Evolutionary conservation across 768 basidiomycete species (phyloP).

Genomic region (Pulveroboletus sp.): DNA sequence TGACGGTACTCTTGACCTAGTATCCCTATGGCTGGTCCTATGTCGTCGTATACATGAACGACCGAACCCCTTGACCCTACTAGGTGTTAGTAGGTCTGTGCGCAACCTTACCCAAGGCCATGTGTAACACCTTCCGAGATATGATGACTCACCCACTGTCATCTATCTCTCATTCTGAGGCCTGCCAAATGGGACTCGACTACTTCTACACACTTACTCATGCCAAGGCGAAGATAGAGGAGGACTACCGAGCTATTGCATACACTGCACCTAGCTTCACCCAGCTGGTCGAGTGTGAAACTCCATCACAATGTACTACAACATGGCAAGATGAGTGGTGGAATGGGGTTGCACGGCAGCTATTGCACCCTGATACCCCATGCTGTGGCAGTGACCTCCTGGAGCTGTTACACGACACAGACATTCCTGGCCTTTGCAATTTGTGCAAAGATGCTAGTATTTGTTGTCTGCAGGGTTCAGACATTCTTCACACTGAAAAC

Average conservation of each 20-base stretch:
- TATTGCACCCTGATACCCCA: conserved; percentile 1
- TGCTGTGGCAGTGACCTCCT: neutral
- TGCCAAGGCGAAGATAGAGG: neutral
- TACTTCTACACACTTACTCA: conserved; percentile 3
- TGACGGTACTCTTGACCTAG: too few relatives aligned
- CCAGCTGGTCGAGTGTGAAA: neutral
- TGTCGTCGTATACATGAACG: too few relatives aligned
- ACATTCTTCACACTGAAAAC: neutral
- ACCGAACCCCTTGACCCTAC: too few relatives aligned
- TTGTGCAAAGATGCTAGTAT: neutral
- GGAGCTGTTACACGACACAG: neutral
- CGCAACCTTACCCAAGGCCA: too few relatives aligned
- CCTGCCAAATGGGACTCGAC: neutral
- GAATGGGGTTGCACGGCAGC: conserved; percentile 4
- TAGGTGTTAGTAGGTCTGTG: too few relatives aligned
- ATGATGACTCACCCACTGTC: conserved; percentile 4
- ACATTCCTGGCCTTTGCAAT: neutral
- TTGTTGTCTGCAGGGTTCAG: neutral
- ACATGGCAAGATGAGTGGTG: conserved; percentile 10
- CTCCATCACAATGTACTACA: neutral
- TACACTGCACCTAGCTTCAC: neutral
- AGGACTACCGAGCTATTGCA: neutral
- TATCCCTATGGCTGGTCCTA: too few relatives aligned
- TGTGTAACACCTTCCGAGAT: too few relatives aligned
- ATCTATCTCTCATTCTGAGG: conserved; percentile 1